Percentiles rank a stretch among this genome's conserved stretches.
phyloP scores from a whole-genome alignment of 768 basidiomycete genomes.

The Pisolithus orientalis region DNA sequence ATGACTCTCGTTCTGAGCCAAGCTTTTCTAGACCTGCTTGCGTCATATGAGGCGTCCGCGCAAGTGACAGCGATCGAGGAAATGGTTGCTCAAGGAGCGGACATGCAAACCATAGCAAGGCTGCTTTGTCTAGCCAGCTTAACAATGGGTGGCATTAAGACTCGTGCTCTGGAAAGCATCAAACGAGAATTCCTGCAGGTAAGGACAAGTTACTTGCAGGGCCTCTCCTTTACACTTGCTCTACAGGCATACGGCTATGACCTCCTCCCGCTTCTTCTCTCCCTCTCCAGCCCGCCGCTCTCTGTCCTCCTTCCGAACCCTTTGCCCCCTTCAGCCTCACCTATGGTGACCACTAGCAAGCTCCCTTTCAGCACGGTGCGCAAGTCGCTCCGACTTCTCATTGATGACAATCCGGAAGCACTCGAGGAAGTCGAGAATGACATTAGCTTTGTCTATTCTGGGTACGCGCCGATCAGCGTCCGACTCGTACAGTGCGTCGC shows the following conservation, averaged over 20 bases:
- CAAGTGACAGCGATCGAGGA: conserved; percentile 90
- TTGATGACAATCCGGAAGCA: conserved; percentile 77
- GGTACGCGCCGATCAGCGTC: conserved; percentile 90
- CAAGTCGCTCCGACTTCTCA: conserved; percentile 84
- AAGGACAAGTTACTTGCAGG: conserved; percentile 4
- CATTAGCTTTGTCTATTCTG: conserved; percentile 93
- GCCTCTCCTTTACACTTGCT: conserved; percentile 14
- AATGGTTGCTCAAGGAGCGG: conserved; percentile 79
- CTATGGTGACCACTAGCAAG: conserved; percentile 40
- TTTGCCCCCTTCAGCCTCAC: conserved; percentile 45
- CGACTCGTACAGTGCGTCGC: conserved; percentile 90
- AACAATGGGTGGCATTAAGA: conserved; percentile 79
- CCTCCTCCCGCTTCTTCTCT: conserved; percentile 60
- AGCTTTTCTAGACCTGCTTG: conserved; percentile 68
- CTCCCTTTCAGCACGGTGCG: conserved; percentile 69
- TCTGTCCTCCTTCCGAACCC: conserved; percentile 62
- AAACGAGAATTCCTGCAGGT: conserved; percentile 91
- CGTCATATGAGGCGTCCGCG: conserved; percentile 76
- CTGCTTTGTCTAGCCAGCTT: conserved; percentile 84
- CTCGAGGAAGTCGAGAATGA: conserved; percentile 86
- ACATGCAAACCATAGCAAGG: conserved; percentile 72
- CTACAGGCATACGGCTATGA: conserved; percentile 71
- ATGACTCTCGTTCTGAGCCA: conserved; percentile 5
- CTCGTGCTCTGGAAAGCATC: conserved; percentile 77
- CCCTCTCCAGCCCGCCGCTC: conserved; percentile 61